Evolutionary conservation across 2,329 filamentous ascomycete genomes (phyloP).

Genomic region (Curvularia eragrostidis): DNA sequence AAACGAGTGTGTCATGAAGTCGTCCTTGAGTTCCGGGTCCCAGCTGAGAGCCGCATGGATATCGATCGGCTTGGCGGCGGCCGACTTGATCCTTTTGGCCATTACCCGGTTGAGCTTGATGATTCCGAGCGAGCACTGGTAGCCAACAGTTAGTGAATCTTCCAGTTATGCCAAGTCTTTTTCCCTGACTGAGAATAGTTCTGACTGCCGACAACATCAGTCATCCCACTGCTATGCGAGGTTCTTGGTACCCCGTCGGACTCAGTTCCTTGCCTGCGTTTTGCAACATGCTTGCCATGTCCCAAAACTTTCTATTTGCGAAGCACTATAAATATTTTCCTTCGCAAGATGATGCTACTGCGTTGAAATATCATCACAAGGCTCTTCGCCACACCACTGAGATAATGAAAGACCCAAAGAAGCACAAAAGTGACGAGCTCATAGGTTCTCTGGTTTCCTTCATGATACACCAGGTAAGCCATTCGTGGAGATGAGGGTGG

Average conservation of each 20-base stretch:
- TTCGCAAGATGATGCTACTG: conserved; percentile 29
- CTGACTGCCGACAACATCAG: conserved; percentile 27
- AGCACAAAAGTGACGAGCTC: conserved; percentile 32
- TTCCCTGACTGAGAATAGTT: conserved; percentile 30
- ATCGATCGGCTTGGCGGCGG: conserved; percentile 33
- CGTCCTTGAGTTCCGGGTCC: conserved; percentile 34
- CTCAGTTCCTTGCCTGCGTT: conserved; percentile 32
- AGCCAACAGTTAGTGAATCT: conserved; percentile 31
- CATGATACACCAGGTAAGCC: conserved; percentile 39
- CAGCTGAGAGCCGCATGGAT: conserved; percentile 11
- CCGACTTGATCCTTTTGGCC: conserved; percentile 33
- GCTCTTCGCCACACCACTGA: conserved; percentile 28
- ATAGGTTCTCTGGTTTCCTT: conserved; percentile 32
- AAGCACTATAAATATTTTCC: conserved; percentile 28
- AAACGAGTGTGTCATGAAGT: conserved; percentile 36
- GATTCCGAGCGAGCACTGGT: conserved; percentile 30
- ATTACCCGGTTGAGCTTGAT: conserved; percentile 38
- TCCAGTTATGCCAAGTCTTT: background rate
- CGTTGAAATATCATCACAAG: conserved; percentile 32
- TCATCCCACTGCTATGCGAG: conserved; percentile 33
- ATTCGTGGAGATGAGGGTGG: too few relatives aligned
- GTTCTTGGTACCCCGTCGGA: conserved; percentile 38
- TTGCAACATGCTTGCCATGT: conserved; percentile 37
- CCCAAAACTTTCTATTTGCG: conserved; percentile 36
- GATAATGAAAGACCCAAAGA: conserved; percentile 29